Evolutionary conservation across 1,139 yeast species (phyloP).

Genomic region (Yamadazyma oceani): DNA sequence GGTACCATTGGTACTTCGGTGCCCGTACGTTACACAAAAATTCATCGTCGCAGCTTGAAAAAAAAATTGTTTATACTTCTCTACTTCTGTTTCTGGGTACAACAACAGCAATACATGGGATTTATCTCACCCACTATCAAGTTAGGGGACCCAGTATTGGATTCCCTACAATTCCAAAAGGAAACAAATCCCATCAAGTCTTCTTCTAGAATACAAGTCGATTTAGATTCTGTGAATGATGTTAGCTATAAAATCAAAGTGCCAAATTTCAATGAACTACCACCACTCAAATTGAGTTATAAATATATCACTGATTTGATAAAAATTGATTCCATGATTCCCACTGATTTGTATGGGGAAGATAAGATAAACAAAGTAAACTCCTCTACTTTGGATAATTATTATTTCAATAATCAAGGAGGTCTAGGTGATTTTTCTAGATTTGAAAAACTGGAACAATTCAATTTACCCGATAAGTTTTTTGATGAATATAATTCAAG

Average conservation of each 20-base stretch:
- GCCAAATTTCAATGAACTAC: constrained; percentile 44
- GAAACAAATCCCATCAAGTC: constrained; percentile 27
- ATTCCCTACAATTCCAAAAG: constrained; percentile 38
- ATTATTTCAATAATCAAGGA: constrained; percentile 34
- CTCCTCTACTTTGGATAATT: constrained; percentile 41
- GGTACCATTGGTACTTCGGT: too few species aligned
- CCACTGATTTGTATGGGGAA: constrained; percentile 44
- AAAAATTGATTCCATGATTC: constrained; percentile 47
- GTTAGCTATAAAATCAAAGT: constrained; percentile 46
- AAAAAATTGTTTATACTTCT: constrained; percentile 8
- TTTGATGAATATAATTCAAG: constrained; percentile 74
- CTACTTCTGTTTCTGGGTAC: constrained; percentile 3
- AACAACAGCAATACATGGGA: constrained; percentile 7
- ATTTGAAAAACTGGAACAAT: constrained; percentile 67
- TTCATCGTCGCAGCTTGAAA: constrained; percentile 1
- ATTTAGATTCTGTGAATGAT: constrained; percentile 39
- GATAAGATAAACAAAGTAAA: constrained; percentile 38
- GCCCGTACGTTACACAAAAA: not conserved
- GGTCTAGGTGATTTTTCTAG: constrained; percentile 64
- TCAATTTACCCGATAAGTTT: constrained; percentile 79
- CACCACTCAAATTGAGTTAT: constrained; percentile 44
- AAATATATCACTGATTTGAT: constrained; percentile 47
- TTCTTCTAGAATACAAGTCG: constrained; percentile 38
- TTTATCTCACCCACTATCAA: constrained; percentile 38
- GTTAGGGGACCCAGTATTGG: constrained; percentile 30